A percentile compares a stretch with the other conserved stretches of the same genome.
These are phyloP conservation scores for Amyloporia xantha DNA, from an alignment of 768 basidiomycete species.

Conservation along the genomic window DNA sequence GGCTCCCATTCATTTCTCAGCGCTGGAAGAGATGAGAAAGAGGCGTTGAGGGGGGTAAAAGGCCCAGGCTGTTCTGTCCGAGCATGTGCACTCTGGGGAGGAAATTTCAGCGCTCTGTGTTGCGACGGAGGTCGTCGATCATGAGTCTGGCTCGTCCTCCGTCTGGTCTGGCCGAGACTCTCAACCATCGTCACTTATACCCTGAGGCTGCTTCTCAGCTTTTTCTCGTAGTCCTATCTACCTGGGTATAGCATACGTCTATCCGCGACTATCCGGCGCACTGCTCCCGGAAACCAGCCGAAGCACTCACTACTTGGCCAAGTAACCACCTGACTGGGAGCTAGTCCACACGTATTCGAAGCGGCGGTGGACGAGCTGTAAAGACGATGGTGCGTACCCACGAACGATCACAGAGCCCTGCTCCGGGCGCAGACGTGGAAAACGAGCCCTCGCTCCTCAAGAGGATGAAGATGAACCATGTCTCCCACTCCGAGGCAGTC, in stretches of 20 bases:
- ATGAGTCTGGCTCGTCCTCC: constrained; percentile 12
- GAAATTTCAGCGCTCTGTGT: not conserved
- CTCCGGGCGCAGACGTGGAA: constrained; percentile 17
- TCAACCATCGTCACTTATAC: constrained; percentile 11
- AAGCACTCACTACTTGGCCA: too few species aligned
- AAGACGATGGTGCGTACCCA: constrained; percentile 39
- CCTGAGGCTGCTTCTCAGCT: not conserved
- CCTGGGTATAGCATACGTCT: not conserved
- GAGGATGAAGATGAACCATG: constrained; percentile 32
- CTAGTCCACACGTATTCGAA: not conserved
- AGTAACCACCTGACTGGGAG: too few species aligned
- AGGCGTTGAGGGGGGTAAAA: too few species aligned
- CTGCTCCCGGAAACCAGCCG: too few species aligned
- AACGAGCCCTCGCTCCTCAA: constrained; percentile 32
- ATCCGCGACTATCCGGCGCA: not conserved
- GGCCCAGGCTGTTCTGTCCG: constrained; percentile 1
- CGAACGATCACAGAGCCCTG: constrained; percentile 39
- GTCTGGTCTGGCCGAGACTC: constrained; percentile 19
- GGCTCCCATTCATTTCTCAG: too few species aligned
- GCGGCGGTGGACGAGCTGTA: not conserved
- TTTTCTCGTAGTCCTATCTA: not conserved
- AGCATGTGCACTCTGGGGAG: not conserved
- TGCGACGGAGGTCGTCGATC: not conserved
- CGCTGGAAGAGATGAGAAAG: too few species aligned
- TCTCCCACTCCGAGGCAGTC: constrained; percentile 13